Evolutionary conservation across 2,329 filamentous ascomycete genomes (phyloP), one percentile per base, ranked within the genome.

Genomic region (Trichoderma sp.): DNA sequence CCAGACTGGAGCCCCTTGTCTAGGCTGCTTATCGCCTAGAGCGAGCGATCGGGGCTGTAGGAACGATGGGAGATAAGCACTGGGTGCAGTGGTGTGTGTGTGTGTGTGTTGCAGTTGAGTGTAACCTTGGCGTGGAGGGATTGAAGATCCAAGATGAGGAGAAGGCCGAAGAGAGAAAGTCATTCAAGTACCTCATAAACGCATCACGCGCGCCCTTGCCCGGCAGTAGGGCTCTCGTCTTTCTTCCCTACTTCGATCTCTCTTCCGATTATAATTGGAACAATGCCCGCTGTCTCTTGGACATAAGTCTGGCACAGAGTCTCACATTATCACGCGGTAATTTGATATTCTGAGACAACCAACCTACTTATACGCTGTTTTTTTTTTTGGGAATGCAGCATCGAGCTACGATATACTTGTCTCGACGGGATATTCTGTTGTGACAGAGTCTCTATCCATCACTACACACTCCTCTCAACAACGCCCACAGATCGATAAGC

Each of bases 1-100:
- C n/a, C 32, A 3, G 10, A 43, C 30, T 34, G 37, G 43, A 32
- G 26, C 24, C 30, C 37, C 51, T 28, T 65, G 28, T 58, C 61
- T 49, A 66, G 37, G 21, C 64, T 56, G 26, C n/a, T 58, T 66
- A 24, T 66, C 37, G 63, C 37, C 52, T 58, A 66, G 63, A 58
- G 51, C 14, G 14, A 54, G 52, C 52, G 61, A 66, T 66, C 61
- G 37, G 61, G 61, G 34, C 10, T 16, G 18, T 11, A 39, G 34
- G 21, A 10, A 30, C 26, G 59, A 8, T 59, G 37, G 26, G 61
- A 66, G 61, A 66, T 66, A 66, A 56, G 61, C 61, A 43, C 37
- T 43, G 14, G 34, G 51, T 55, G 26, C 32, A 43, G 61, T 24
- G 37, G 37, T 39, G 37, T 18, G 30, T 54, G 46, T 24, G 60